Evolutionary conservation across 192 early-diverging fungal genomes (phyloP).

Genomic region (Geranomyces michiganensis): DNA sequence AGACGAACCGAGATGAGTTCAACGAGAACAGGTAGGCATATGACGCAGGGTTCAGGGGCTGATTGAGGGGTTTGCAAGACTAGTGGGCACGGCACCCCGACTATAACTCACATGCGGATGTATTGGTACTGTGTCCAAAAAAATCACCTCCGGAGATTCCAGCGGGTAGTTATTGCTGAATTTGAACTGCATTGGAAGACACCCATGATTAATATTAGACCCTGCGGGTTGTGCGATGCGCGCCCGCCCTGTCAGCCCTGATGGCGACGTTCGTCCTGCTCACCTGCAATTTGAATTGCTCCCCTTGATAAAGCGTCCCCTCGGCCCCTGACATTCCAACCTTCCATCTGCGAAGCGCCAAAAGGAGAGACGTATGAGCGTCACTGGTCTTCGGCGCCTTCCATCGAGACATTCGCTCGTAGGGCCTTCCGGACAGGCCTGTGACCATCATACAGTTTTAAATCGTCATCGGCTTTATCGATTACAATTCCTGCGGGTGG

Average conservation of each 20-base stretch:
- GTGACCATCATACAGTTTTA: constrained; percentile 22
- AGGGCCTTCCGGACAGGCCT: background rate
- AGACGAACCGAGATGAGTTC: background rate
- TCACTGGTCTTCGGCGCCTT: too few species aligned
- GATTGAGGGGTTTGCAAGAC: background rate
- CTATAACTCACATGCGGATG: constrained; percentile 50
- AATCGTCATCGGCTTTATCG: constrained; percentile 38
- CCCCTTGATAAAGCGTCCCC: constrained; percentile 49
- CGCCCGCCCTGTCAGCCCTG: background rate
- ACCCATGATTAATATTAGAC: background rate
- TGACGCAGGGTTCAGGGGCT: background rate
- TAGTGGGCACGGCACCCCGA: background rate
- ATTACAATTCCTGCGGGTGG: constrained; percentile 48
- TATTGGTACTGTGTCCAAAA: constrained; percentile 39
- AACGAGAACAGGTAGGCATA: background rate
- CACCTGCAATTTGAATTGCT: constrained; percentile 47
- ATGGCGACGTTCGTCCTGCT: background rate
- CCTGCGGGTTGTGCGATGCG: background rate
- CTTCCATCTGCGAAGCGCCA: constrained; percentile 37
- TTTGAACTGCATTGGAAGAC: constrained; percentile 39
- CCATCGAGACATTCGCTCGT: too few species aligned
- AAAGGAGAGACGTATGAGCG: too few species aligned
- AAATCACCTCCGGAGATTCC: constrained; percentile 55
- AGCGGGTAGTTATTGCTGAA: constrained; percentile 53
- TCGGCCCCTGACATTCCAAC: constrained; percentile 42